Conservation (phyloP, 2,329 filamentous ascomycete species). For the Verticillium klebahnii region DNA sequence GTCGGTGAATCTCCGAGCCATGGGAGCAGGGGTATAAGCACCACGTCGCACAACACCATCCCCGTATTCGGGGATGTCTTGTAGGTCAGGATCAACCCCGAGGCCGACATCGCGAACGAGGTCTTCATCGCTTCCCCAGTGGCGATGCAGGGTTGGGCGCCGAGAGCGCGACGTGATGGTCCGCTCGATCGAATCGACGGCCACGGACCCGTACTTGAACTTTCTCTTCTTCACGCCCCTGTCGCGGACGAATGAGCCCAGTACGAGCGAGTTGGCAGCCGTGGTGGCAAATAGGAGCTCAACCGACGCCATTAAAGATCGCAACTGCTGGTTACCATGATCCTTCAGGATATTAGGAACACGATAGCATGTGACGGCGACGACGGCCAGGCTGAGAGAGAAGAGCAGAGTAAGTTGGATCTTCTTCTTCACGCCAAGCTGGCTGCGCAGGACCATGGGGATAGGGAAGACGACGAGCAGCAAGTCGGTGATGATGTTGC, state of each 20-base stretch:
- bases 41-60: constrained; percentile 14
- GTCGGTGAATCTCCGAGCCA: constrained; percentile 22
- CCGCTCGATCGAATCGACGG: constrained; percentile 59
- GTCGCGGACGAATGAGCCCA: constrained; percentile 90
- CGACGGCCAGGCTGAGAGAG: constrained; percentile 74
- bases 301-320: constrained; percentile 82
- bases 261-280: constrained; percentile 81
- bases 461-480: constrained; percentile 85
- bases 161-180: constrained; percentile 24
- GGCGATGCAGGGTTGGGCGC: constrained; percentile 51
- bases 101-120: constrained; percentile 77
- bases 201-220: constrained; percentile 62
- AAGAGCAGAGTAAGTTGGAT: constrained; percentile 76
- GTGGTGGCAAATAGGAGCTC: constrained; percentile 86
- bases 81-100: constrained; percentile 51
- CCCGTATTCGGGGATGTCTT: constrained; percentile 25
- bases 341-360: constrained; percentile 71
- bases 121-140: constrained; percentile 90
- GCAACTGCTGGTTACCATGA: constrained; percentile 74
- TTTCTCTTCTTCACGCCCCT: constrained; percentile 85
- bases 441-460: constrained; percentile 76
- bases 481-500: constrained; percentile 85
- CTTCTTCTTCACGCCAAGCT: constrained; percentile 74
- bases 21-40: constrained; percentile 30
- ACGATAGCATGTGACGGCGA: constrained; percentile 75